Base-by-base conservation (phyloP, 805 yeast genomes). In the Nakazawaea laoshanensis region DNA sequence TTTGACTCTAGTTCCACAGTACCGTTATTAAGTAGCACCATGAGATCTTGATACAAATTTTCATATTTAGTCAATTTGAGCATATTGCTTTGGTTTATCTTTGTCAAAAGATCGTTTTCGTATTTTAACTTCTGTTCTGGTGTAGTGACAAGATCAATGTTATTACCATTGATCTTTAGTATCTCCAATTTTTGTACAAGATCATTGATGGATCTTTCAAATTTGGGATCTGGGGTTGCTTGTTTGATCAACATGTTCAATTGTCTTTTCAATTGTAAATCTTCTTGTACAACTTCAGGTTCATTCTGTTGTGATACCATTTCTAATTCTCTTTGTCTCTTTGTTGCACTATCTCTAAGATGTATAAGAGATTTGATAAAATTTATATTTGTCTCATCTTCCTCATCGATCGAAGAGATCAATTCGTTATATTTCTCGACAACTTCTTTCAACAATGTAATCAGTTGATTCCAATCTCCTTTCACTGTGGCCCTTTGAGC, bases 401-500 rank as follows among this genome's bases (percentile, higher is more conserved):
- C 21, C 9, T 17, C 13, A 23, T 34, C 37, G 6, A 47, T 23
- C 10, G 35, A 36, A 10, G 31, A 39, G 6, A 44, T 42, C 17
- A 49, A 32, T 8, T 50, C 42, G 5, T 44, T 43, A 32, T 67
- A 55, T 33, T 48, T 36, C 1, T 42, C 45, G 4, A 65, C 47
- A 0, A 74, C 65, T 13, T 55, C 48, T 7, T 40, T 38, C 42
- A 68, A 72, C 7, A 51, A 42, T 4, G 43, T 38, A 5, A 65
- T 53, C 0, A 78, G 72, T 16, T 55, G 55, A 5, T 47, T 42
- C 22, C 57, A 58, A 27, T 70, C 67, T 7, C 65, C 65, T 28
- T 59, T 56, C 19, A 60, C 39, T 1, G 64, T 59, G 9, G 69
- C 61, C 18, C 55, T 48, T 39, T 77, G 81, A 1, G 81, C 83